Base-by-base conservation (phyloP, 2,329 filamentous ascomycete genomes). In the Sporothrix mexicana region DNA sequence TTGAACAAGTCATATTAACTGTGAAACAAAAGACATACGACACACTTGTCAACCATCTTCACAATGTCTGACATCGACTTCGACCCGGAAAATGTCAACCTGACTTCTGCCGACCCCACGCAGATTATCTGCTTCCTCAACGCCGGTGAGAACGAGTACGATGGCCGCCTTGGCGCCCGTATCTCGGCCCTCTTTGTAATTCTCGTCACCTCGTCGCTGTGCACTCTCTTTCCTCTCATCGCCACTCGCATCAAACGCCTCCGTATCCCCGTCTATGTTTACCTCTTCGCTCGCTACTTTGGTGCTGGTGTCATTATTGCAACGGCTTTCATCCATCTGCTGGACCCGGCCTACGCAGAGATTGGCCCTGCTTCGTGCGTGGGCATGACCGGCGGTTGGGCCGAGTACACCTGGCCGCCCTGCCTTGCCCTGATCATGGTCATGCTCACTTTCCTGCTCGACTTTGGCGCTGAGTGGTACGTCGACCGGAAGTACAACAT, bases 221-320 rank as follows among this genome's bases (percentile, higher is more conserved):
- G 89, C 45, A 90, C 91, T 6, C 78, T 90, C 73, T 92, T 94
- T 77, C 92, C 92, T 0, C 86, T 93, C 61, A 81, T 90, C 69
- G 89, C 93, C 17, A 86, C 88, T 30, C 86, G 87, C 51, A 85
- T 91, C 70, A 83, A 81, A 69, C 84, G 85, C 45, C 76, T 90
- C 1, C 85, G 85, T 2, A 82, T 93, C 2, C 90, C 90, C 0
- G 84, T 86, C 71, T 92, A 89, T 83, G 85, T 88, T 1, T 94
- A 93, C 80, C 90, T 97, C 80, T 84, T 95, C 72, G 92, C 92
- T 75, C 97, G 97, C 80, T 97, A 95, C 82, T 94, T 98, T 79
- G 95, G 95, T 75, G 96, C 94, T 0, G 95, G 95, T 62, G 94
- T 98, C 75, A 98, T 98, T 78, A 89, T 98, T 76, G 92, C 93